Evolutionary conservation across 1,284 basidiomycete species (phyloP).

Genomic region (Schizopora paradoxa): DNA sequence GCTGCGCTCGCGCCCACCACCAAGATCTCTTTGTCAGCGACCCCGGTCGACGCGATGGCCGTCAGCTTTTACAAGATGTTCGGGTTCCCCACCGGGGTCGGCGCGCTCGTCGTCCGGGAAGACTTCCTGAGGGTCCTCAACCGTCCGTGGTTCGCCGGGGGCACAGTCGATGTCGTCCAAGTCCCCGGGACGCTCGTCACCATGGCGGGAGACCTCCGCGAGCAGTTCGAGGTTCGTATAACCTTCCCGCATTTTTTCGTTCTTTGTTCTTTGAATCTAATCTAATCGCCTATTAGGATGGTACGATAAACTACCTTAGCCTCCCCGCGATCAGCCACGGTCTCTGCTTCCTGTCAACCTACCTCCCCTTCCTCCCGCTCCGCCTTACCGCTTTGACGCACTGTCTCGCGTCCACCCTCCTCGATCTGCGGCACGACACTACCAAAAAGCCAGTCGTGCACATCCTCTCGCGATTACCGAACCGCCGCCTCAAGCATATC

Average conservation of each 20-base stretch:
- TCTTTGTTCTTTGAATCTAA: constrained; percentile 10
- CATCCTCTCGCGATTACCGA: constrained; percentile 56
- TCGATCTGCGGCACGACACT: constrained; percentile 50
- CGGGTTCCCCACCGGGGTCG: constrained; percentile 81
- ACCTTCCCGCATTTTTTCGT: no score
- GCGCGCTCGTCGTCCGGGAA: constrained; percentile 71
- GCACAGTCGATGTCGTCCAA: constrained; percentile 75
- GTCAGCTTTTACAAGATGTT: constrained; percentile 89
- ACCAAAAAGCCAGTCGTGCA: constrained; percentile 53
- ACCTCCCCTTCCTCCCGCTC: constrained; percentile 70
- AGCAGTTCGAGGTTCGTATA: constrained; percentile 65
- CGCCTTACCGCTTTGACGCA: constrained; percentile 60
- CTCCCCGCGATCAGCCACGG: constrained; percentile 72
- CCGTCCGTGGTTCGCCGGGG: constrained; percentile 81
- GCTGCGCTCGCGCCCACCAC: constrained; percentile 75
- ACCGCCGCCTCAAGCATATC: constrained; percentile 43
- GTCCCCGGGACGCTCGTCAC: constrained; percentile 68
- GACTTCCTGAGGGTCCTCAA: constrained; percentile 53
- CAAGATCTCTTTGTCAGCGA: constrained; percentile 55
- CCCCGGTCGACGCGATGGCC: constrained; percentile 73
- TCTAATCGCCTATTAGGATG: constrained; percentile 48
- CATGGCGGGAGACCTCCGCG: constrained; percentile 50
- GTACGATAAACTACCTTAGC: constrained; percentile 75
- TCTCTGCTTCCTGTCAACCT: constrained; percentile 66
- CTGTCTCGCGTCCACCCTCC: constrained; percentile 47